Base-by-base conservation (phyloP, 805 yeast species). In the Schwanniomyces pseudopolymorphus region DNA sequence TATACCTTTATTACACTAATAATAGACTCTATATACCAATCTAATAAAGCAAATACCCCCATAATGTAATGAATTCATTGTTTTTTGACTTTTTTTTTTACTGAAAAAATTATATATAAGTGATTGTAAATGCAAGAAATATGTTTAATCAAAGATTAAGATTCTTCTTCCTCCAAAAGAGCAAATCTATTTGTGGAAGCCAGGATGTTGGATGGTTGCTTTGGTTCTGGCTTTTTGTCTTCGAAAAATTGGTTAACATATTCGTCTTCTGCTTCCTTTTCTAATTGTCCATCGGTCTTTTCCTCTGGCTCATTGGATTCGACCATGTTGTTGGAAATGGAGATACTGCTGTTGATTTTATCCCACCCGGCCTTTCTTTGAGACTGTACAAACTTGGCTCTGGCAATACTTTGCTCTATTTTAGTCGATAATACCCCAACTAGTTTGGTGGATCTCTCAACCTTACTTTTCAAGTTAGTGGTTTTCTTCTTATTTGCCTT, bases 361-460 rank as follows among this genome's bases (percentile, higher is more conserved):
- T 85, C 90, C 94, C 92, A 86, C 13, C 81, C 84, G 0, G 87
- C 68, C 61, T 84, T 85, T 63, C 94, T 75, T 9, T 85, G 73
- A 17, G 63, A 68, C 55, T 80, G 85, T 24, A 85, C 81, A 53
- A 71, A 78, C 55, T 74, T 83, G 19, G 88, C 84, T 58, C 89
- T 77, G 40, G 76, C 75, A 22, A 83, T 78, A 52, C 89, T 81
- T 54, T 80, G 81, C 52, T 79, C 79, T 35, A 85, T 84, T 60
- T 85, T 86, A 38, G 78, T 75, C 16, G 80, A 75, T 43, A 85
- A 67, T 40, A 77, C 75, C 27, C 85, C 87, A 22, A 74, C 75
- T 21, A 83, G 53, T 48, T 74, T 75, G 31, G 76, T 59, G 5
- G 82, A 80, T 52, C 79, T 74, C 53, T 79, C 78, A 17, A 77